Evolutionary conservation across 1,284 basidiomycete genomes (phyloP), one percentile per base, ranked within the genome.

Genomic region (Boletus sp.): DNA sequence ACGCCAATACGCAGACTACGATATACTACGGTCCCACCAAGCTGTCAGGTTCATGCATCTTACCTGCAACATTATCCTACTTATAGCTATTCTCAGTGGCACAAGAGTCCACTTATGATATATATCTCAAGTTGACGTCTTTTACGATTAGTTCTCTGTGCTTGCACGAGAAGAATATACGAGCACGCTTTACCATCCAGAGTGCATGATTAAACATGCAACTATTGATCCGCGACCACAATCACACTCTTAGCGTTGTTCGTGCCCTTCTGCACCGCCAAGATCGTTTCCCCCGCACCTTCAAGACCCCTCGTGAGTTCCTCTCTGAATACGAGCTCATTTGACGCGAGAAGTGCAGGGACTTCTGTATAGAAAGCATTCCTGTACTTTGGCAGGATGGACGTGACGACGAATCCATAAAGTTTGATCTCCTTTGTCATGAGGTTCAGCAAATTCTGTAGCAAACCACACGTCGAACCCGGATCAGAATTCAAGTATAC

Each of bases 41-140:
- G 23, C 9, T 19, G 34, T 19, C n/a, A 34, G 44, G 27, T 27
- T 35, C 35, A 46, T 27, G 26, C 46, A 56, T 46, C 27, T 36
- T 6, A 55, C 36, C 23, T 23, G 45, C 34, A 65, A 41, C 46
- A 58, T 49, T 48, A 55, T 46, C 43, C 25, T 59, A 57, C 53
- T 65, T 49, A 60, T 51, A 37, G 50, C 20, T 58, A 63, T 48
- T 60, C 41, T 58, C 40, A 32, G 53, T 34, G 48, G 47, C 34
- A 49, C 36, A 16, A 48, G 41, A 44, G 8, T 36, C 49, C 45
- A 35, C 41, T 47, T 34, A 38, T 62, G 61, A 60, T 65, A 44
- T 57, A 46, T 37, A 50, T 45, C 41, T 41, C 33, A 42, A 14
- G 25, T 23, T 56, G 14, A 41, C 13, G 19, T 34, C n/a, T 48